Evolutionary conservation across 495 filamentous ascomycete species (phyloP).

Genomic region (Aspergillus kassunensis): DNA sequence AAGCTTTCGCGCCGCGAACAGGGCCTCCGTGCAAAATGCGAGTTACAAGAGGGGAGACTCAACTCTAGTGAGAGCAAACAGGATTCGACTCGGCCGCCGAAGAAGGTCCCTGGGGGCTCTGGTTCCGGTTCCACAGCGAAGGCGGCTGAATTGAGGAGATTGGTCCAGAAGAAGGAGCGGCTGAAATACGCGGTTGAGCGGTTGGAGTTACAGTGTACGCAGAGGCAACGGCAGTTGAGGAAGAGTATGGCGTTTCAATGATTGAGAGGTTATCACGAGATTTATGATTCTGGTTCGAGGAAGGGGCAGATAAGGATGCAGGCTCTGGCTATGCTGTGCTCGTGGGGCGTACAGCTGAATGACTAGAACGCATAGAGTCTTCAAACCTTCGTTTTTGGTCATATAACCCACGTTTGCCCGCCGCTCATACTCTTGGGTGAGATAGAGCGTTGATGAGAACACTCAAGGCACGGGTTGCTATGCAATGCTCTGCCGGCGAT

Average conservation of each 20-base stretch:
- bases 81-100: constrained; percentile 18
- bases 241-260: constrained; percentile 67
- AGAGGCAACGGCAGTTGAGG: constrained; percentile 70
- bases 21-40: constrained; percentile 62
- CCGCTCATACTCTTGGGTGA: too few relatives aligned
- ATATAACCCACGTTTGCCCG: too few relatives aligned
- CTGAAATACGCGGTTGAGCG: constrained; percentile 73
- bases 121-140: constrained; percentile 40
- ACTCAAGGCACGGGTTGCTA: too few relatives aligned
- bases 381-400: too few relatives aligned
- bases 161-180: constrained; percentile 73
- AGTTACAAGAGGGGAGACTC: constrained; percentile 67
- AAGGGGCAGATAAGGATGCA: too few relatives aligned
- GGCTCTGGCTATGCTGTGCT: too few relatives aligned
- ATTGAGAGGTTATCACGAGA: constrained; percentile 8
- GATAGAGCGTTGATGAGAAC: too few relatives aligned
- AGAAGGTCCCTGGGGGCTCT: not conserved
- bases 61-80: constrained; percentile 35
- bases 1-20: constrained; percentile 69
- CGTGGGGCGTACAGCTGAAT: too few relatives aligned
- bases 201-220: constrained; percentile 60
- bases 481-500: too few relatives aligned
- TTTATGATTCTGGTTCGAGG: too few relatives aligned
- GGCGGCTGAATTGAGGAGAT: constrained; percentile 56
- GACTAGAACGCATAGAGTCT: too few relatives aligned